A percentile compares a stretch with the other conserved stretches of the same genome.
These are phyloP conservation scores for Zygosaccharomyces pseudorouxii DNA, from an alignment of 805 yeast species.

Conservation along the genomic window DNA sequence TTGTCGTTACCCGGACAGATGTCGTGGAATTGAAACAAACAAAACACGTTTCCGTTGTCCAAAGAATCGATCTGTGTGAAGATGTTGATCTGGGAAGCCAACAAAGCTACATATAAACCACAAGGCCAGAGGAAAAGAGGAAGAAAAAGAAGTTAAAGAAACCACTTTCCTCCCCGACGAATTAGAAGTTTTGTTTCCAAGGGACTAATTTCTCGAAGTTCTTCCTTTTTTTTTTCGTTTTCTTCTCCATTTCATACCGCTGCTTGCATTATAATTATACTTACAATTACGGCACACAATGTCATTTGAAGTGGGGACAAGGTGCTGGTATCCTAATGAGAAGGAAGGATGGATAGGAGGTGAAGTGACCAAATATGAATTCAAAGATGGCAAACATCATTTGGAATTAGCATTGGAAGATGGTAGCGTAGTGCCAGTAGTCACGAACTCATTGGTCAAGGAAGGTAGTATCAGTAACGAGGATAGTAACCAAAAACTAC, in stretches of 20 bases:
- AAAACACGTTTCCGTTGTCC: conserved; percentile 3
- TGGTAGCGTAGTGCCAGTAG: conserved; percentile 45
- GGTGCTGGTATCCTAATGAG: conserved; percentile 75
- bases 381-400: conserved; percentile 40
- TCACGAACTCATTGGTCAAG: conserved; percentile 37
- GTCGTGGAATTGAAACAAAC: neutral
- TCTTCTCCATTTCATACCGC: neutral
- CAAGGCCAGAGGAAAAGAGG: neutral
- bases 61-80: conserved; percentile 4
- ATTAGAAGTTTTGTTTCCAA: neutral
- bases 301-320: conserved; percentile 54
- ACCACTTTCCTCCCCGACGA: neutral
- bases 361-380: conserved; percentile 46
- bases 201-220: neutral
- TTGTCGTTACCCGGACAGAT: neutral
- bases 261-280: neutral
- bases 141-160: neutral
- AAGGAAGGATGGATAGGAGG: conserved; percentile 70
- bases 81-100: conserved; percentile 1
- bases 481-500: conserved; percentile 44
- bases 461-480: conserved; percentile 34
- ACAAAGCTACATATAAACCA: neutral
- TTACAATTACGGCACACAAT: conserved; percentile 11
- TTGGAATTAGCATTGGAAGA: conserved; percentile 52
- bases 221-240: neutral